Evolutionary conservation across 164 flowering plant genomes (phyloP), one percentile per base, ranked within the genome.

Genomic region (Vitis cinerea): DNA sequence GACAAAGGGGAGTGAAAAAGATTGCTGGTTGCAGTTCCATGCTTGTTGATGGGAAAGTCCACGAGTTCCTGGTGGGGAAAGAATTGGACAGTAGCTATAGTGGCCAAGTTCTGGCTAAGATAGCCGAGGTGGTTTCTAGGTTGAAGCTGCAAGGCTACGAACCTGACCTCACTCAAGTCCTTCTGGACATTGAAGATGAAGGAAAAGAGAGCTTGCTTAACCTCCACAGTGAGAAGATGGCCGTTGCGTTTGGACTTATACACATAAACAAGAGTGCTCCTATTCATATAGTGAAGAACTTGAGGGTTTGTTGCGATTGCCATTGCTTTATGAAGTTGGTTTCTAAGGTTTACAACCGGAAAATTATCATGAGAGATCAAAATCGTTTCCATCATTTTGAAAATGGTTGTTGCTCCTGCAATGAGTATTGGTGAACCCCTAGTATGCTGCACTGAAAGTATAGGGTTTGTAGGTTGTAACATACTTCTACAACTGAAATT

Each of bases 341-440:
- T 10, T 73, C 77, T 10, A 67, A 31, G 48, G 75, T 76, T 66
- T 73, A 72, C 16, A 50, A 67, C 13, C 56, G 56, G 1, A 10
- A 57, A 15, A 70, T 79, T 17, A 29, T 76, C 54, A 63, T 79
- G n/a, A 69, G 77, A 56, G 82, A 79, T 29, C 74, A 58, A 52
- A 73, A 66, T 47, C 71, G 77, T 17, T 80, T 80, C 60, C 81
- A 80, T 67, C 75, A 59, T 65, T 80, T 80, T 44, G 44, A 52
- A 13, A 71, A 71, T 15, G 83, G 80, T 55, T 57, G 37, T 8
- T 80, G 80, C 67, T 74, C 80, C 13, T 80, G 80, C 50, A 77
- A 73, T 10, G 78, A 71, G 0, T 77, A 73, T 50, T 80, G 83
- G 83, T 77, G 71, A 74, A 23, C 44, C 44, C 8, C 12, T 10